phyloP scores from a whole-genome alignment of 257 asterid species.

The Vinca minor region DNA sequence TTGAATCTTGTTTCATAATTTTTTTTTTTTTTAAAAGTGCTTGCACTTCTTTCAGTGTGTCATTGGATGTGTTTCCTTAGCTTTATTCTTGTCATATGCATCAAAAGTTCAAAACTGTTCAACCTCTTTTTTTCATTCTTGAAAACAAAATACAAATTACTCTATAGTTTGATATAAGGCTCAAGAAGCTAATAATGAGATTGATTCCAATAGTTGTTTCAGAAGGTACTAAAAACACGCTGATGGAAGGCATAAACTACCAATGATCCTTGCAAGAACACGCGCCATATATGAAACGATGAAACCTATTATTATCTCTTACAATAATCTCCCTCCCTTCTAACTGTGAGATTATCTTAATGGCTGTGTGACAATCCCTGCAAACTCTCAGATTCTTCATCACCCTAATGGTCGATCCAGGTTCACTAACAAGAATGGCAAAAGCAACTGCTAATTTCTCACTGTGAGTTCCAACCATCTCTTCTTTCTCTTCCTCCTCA shows the following conservation, averaged over 20 bases:
- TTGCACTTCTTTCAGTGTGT: neutral
- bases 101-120: no score
- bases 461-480: conserved; percentile 54
- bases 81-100: no score
- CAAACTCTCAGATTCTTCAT: conserved; percentile 63
- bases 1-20: conserved; percentile 14
- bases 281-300: conserved; percentile 35
- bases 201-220: neutral
- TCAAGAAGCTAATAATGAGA: no score
- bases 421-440: conserved; percentile 38
- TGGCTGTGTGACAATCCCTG: conserved; percentile 57
- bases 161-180: no score
- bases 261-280: conserved; percentile 71
- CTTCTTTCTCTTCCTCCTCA: conserved; percentile 66
- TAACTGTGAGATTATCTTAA: conserved; percentile 46
- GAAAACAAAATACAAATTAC: no score
- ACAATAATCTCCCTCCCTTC: conserved; percentile 48
- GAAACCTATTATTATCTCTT: conserved; percentile 63
- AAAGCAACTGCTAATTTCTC: conserved; percentile 62
- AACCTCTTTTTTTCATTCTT: no score
- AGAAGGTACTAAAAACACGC: neutral
- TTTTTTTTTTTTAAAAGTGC: conserved; percentile 4
- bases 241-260: conserved; percentile 17
- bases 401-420: conserved; percentile 39
- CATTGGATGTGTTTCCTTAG: no score